Conservation (phyloP, 1,284 basidiomycete species). For the Ceratobasidium sp. region DNA sequence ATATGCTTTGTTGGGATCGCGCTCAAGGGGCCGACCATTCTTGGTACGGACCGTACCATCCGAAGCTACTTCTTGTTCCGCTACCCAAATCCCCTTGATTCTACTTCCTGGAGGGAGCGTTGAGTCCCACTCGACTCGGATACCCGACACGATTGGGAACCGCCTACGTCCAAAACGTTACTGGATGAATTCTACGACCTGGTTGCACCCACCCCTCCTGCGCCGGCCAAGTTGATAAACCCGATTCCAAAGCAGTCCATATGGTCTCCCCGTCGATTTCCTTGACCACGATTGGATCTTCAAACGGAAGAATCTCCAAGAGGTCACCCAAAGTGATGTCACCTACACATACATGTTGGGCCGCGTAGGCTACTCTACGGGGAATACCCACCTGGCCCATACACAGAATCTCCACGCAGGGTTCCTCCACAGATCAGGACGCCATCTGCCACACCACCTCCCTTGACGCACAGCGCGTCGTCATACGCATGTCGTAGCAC, state of each 20-base stretch:
- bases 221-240: conserved; percentile 81
- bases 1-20: conserved; percentile 65
- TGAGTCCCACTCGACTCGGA: conserved; percentile 89
- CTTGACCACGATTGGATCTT: conserved; percentile 83
- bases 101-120: conserved; percentile 70
- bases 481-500: conserved; percentile 87
- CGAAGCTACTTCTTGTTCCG: conserved; percentile 54
- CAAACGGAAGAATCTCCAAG: conserved; percentile 87
- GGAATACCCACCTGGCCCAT: conserved; percentile 69
- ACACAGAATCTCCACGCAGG: conserved; percentile 83
- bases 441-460: conserved; percentile 70
- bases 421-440: conserved; percentile 88
- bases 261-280: conserved; percentile 82
- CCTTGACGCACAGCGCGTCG: conserved; percentile 69
- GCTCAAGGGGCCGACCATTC: conserved; percentile 48
- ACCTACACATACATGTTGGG: conserved; percentile 53
- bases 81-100: conserved; percentile 73
- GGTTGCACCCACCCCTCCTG: conserved; percentile 76
- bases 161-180: conserved; percentile 58
- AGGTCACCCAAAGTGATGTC: conserved; percentile 82
- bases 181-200: background rate
- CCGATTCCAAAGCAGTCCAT: conserved; percentile 82
- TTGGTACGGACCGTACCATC: conserved; percentile 48
- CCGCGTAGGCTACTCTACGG: background rate
- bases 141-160: conserved; percentile 88